Conservation (phyloP, 2,329 filamentous ascomycete genomes). For the Sclerotinia subarctica region DNA sequence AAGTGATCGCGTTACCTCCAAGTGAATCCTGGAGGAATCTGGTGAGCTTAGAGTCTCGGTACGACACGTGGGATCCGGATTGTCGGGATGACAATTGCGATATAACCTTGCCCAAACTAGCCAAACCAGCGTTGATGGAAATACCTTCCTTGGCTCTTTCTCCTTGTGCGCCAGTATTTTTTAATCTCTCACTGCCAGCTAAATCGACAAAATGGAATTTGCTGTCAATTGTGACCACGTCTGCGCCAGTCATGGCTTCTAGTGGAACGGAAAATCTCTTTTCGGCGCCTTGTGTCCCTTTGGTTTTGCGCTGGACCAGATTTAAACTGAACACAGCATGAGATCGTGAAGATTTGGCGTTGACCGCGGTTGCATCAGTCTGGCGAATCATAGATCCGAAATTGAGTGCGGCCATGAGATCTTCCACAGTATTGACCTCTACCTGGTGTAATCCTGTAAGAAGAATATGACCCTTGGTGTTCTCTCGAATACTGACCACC, state of each 20-base stretch:
- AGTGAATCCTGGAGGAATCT: constrained; percentile 93
- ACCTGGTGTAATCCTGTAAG: constrained; percentile 86
- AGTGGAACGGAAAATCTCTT: constrained; percentile 85
- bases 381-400: constrained; percentile 93
- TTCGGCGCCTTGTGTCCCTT: constrained; percentile 58
- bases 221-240: constrained; percentile 85
- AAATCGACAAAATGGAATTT: constrained; percentile 98
- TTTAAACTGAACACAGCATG: constrained; percentile 97
- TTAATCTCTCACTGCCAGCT: constrained; percentile 91
- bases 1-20: constrained; percentile 95
- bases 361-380: constrained; percentile 95
- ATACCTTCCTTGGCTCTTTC: constrained; percentile 95
- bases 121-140: constrained; percentile 94
- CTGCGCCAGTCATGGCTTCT: constrained; percentile 70
- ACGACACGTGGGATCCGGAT: constrained; percentile 86
- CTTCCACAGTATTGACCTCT: constrained; percentile 85
- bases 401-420: constrained; percentile 82
- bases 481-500: constrained; percentile 87
- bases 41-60: constrained; percentile 96
- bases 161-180: constrained; percentile 94
- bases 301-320: constrained; percentile 77
- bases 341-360: constrained; percentile 94
- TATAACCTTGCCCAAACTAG: constrained; percentile 95
- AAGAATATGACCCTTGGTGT: constrained; percentile 89
- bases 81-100: constrained; percentile 92